Evolutionary conservation across 345 rosid species (phyloP).

Genomic region (Gossypium bickii): DNA sequence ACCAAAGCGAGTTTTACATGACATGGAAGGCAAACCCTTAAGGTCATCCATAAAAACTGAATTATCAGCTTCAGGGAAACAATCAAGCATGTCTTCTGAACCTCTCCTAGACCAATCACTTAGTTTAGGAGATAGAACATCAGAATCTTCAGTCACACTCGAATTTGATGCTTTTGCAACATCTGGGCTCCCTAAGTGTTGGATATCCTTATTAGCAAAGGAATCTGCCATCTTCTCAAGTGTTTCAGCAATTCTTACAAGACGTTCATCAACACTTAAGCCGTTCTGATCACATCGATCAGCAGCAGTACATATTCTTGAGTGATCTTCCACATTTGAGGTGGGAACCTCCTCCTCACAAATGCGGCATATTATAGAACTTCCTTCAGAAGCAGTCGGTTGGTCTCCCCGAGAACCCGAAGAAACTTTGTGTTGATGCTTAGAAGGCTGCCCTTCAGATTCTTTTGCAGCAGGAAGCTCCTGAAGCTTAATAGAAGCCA

Average conservation of each 20-base stretch:
- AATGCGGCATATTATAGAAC: constrained; percentile 92
- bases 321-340: constrained; percentile 87
- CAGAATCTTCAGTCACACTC: constrained; percentile 83
- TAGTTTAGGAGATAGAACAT: constrained; percentile 80
- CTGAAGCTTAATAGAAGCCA: constrained; percentile 32
- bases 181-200: constrained; percentile 77
- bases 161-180: constrained; percentile 85
- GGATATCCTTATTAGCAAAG: constrained; percentile 68
- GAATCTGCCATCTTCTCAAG: constrained; percentile 90
- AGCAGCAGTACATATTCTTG: constrained; percentile 86
- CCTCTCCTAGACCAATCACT: constrained; percentile 99
- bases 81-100: constrained; percentile 98
- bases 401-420: constrained; percentile 98
- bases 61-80: constrained; percentile 85
- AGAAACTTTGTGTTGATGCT: constrained; percentile 81
- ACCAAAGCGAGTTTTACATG: constrained; percentile 93
- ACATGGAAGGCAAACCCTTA: constrained; percentile 85
- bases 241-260: constrained; percentile 71
- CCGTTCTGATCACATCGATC: constrained; percentile 94
- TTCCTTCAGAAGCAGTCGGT: constrained; percentile 58
- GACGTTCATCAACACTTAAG: constrained; percentile 79
- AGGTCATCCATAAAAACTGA: constrained; percentile 79
- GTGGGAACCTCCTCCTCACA: constrained; percentile 98
- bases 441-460: constrained; percentile 51
- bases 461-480: constrained; percentile 57